Conservation (phyloP, 176 grass and related monocot genomes). For the Themeda triandra region DNA sequence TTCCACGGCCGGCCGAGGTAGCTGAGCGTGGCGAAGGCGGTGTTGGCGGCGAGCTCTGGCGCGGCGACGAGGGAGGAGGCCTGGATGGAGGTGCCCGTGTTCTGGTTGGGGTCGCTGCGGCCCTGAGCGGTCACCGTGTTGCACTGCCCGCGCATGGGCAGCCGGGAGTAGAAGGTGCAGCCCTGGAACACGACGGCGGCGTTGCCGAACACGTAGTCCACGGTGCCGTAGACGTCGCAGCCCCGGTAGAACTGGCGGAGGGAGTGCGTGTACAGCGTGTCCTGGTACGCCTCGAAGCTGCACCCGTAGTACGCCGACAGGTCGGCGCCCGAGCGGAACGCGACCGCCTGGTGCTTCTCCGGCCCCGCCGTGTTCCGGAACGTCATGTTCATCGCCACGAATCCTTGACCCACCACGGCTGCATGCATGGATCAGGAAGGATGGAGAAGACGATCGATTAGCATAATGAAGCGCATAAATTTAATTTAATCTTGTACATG, state of each 20-base stretch:
- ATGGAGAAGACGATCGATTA: no score
- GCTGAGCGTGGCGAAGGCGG: conserved; percentile 21
- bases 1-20: conserved; percentile 62
- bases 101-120: conserved; percentile 71
- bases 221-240: conserved; percentile 69
- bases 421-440: neutral
- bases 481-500: no score
- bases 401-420: conserved; percentile 66
- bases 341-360: conserved; percentile 65
- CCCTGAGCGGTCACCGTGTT: conserved; percentile 84
- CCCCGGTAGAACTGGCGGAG: conserved; percentile 76
- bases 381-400: conserved; percentile 74
- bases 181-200: conserved; percentile 70
- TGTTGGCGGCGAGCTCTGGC: conserved; percentile 39
- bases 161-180: conserved; percentile 66
- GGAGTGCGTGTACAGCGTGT: conserved; percentile 81
- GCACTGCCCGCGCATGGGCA: conserved; percentile 61
- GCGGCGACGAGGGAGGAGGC: conserved; percentile 37
- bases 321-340: conserved; percentile 55
- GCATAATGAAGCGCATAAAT: no score
- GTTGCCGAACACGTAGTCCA: conserved; percentile 85
- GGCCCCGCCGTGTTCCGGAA: conserved; percentile 68
- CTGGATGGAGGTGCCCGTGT: conserved; percentile 78
- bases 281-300: conserved; percentile 77
- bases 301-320: conserved; percentile 62